Base-by-base conservation (phyloP, 2,329 filamentous ascomycete genomes). In the Beauveria brongniartii region DNA sequence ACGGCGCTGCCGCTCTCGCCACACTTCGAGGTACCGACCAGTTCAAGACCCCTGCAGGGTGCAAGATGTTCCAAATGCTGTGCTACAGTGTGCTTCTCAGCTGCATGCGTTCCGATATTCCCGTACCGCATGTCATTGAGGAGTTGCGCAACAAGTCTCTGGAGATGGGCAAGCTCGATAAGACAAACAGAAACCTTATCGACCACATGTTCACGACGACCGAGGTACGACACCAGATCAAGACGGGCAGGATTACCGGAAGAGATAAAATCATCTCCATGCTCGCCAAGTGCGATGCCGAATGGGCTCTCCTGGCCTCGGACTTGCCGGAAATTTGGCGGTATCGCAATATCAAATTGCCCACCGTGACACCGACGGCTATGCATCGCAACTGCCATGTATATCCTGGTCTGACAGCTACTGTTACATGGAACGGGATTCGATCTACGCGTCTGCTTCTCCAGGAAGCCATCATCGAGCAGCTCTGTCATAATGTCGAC, bases 51-150 rank as follows among this genome's bases (percentile, higher is more conserved):
- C 69, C 69, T 47, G 75, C 75, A 2, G 80, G 81, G 3, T 71
- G 75, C 43, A 73, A 77, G 59, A 80, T 84, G 78, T 83, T 84
- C 65, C 72, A 79, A 60, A 81, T 82, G 76, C 73, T 83, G 34
- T 79, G 74, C 37, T 76, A 82, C 59, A 78, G 75, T 58, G 74
- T 81, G 40, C 71, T 82, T 62, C 77, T 83, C 63, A 79, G 76
- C 65, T 82, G 80, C 66, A 74, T 82, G 28, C 80, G 82, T 63
- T 75, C 74, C 55, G 75, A 77, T 40, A 68, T 77, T 30, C 74
- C 78, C 14, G 76, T 83, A 72, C 81, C 81, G 4, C 66, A 73
- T n/a, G 69, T 74, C 40, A 71, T 84, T 62, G 69, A 77, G 34
- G 72, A 80, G 26, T 76, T 83, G 48, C 75, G 79, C 54, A 67